These are phyloP conservation scores for Kwoniella shivajii DNA, from an alignment of 1,284 basidiomycete species.

Conservation along the genomic window DNA sequence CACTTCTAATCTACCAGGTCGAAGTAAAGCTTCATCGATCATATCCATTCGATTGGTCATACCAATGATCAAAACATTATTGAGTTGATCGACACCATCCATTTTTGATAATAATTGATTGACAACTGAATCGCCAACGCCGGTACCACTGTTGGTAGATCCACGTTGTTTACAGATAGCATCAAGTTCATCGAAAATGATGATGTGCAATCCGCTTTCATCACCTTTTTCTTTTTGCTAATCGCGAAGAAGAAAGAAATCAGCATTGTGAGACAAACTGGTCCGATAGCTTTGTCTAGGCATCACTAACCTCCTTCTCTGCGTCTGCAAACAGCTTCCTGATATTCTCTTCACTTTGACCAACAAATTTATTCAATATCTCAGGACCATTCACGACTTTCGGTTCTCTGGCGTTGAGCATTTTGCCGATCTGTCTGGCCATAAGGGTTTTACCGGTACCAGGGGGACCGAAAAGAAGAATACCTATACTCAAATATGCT, in stretches of 20 bases:
- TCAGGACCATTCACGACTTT: slow-evolving; percentile 99
- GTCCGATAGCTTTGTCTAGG: background rate
- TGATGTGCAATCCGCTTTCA: slow-evolving; percentile 96
- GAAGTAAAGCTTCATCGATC: slow-evolving; percentile 97
- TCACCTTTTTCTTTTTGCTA: slow-evolving; percentile 98
- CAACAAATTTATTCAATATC: slow-evolving; percentile 90
- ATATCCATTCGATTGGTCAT: slow-evolving; percentile 99
- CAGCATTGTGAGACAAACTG: background rate
- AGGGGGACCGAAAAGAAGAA: slow-evolving; percentile 92
- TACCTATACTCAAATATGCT: slow-evolving; percentile 60
- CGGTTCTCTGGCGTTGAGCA: slow-evolving; percentile 97
- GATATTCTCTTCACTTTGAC: slow-evolving; percentile 98
- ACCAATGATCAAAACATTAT: slow-evolving; percentile 99
- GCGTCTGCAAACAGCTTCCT: slow-evolving; percentile 97
- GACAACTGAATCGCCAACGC: slow-evolving; percentile 97
- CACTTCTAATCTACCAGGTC: slow-evolving; percentile 98
- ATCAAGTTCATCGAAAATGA: slow-evolving; percentile 99
- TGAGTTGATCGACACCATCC: slow-evolving; percentile 99
- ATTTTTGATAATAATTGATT: slow-evolving; percentile 99
- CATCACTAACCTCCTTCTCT: slow-evolving; percentile 78
- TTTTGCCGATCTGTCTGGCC: slow-evolving; percentile 98
- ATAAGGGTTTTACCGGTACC: slow-evolving; percentile 99
- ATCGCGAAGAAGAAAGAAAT: too few relatives aligned
- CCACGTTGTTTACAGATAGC: slow-evolving; percentile 99
- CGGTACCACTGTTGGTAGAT: slow-evolving; percentile 81